These are phyloP conservation scores for Pleurotus eryngii DNA, from an alignment of 768 basidiomycete genomes.

Conservation along the genomic window DNA sequence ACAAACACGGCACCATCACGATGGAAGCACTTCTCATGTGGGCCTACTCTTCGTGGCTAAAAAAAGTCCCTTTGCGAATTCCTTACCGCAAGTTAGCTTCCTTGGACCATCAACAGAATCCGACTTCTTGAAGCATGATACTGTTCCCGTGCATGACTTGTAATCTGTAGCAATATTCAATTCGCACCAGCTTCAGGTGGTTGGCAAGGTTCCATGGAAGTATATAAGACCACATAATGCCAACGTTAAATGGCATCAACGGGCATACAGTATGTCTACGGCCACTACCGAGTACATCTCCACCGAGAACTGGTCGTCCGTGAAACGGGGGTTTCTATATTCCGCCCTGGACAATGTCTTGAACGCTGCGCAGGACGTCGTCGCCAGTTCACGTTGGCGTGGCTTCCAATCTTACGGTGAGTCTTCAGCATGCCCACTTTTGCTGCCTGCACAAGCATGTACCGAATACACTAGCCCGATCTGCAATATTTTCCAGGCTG, in stretches of 20 bases:
- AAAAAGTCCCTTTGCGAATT: no score
- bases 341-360: conserved; percentile 9
- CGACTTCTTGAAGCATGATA: neutral
- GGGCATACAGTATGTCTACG: conserved; percentile 8
- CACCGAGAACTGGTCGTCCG: conserved; percentile 11
- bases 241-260: no score
- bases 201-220: no score
- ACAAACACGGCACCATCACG: no score
- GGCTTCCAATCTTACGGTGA: conserved; percentile 9
- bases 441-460: neutral
- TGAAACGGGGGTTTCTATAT: conserved; percentile 8
- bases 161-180: no score
- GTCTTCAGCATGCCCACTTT: neutral
- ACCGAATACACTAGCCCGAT: conserved; percentile 4
- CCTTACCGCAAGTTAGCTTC: no score
- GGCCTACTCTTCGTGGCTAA: no score
- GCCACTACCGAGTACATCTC: conserved; percentile 13
- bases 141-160: no score
- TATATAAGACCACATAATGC: no score
- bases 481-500: conserved; percentile 11
- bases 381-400: conserved; percentile 5
- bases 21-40: no score
- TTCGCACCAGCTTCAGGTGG: no score
- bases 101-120: neutral
- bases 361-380: conserved; percentile 10